Percentiles rank a stretch among this genome's conserved stretches.
These are phyloP conservation scores for Alternaria gaisen DNA, from an alignment of 2,329 filamentous ascomycete species.

Conservation along the genomic window DNA sequence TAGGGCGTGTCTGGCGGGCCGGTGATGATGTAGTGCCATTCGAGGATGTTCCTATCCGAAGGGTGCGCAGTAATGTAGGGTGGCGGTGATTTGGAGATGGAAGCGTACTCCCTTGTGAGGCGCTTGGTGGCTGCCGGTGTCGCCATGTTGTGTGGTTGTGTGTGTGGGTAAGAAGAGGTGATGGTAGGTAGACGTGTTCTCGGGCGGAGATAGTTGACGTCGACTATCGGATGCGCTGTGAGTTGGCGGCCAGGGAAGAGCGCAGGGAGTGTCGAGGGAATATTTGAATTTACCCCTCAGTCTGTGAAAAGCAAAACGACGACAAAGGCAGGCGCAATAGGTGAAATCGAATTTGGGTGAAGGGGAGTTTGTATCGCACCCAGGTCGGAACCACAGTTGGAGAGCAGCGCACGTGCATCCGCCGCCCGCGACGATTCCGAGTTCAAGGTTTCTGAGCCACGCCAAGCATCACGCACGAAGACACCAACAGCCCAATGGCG, in stretches of 20 bases:
- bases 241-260: constrained; percentile 12
- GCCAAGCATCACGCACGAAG: constrained; percentile 39
- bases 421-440: constrained; percentile 16
- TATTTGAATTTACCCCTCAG: not conserved
- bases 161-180: constrained; percentile 2
- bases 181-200: constrained; percentile 7
- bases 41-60: constrained; percentile 89
- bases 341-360: not conserved
- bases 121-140: constrained; percentile 53
- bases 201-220: constrained; percentile 7
- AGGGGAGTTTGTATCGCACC: not conserved
- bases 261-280: not conserved
- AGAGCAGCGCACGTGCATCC: constrained; percentile 25
- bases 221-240: constrained; percentile 5
- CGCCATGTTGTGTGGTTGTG: constrained; percentile 42
- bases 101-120: constrained; percentile 70
- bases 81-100: constrained; percentile 77
- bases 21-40: constrained; percentile 96
- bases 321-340: not conserved
- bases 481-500: constrained; percentile 52
- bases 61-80: constrained; percentile 90
- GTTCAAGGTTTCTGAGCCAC: constrained; percentile 28
- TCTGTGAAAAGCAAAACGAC: not conserved
- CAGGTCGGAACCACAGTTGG: constrained; percentile 6
- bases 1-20: constrained; percentile 95